Evolutionary conservation across 148 eudicot species (phyloP).

Genomic region (Camellia granthamiana): DNA sequence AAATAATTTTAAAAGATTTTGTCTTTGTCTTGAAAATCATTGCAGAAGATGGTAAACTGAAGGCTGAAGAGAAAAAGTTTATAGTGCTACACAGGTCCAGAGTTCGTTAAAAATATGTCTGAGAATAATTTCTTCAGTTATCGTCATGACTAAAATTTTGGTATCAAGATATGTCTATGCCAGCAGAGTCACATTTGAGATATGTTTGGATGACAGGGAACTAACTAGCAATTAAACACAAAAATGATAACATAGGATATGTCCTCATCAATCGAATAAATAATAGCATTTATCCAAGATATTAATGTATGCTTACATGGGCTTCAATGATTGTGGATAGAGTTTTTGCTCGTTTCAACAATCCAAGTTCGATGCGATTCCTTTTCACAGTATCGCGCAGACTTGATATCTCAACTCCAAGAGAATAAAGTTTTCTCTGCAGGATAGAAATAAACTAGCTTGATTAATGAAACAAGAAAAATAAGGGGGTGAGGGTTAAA

Average conservation of each 20-base stretch:
- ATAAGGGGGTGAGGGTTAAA: not conserved
- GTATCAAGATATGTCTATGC: too few relatives aligned
- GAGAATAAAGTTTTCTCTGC: constrained; percentile 53
- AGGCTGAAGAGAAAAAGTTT: not conserved
- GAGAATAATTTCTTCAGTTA: too few relatives aligned
- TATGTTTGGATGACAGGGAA: not conserved
- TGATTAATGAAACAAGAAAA: not conserved
- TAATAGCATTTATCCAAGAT: too few relatives aligned
- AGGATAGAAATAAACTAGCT: not conserved
- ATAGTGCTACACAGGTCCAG: too few relatives aligned
- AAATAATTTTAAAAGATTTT: too few relatives aligned
- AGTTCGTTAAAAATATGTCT: too few relatives aligned
- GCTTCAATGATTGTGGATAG: constrained; percentile 48
- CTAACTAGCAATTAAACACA: not conserved
- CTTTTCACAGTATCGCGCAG: constrained; percentile 47
- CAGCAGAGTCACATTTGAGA: not conserved
- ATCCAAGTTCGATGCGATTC: constrained; percentile 55
- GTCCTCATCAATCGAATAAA: too few relatives aligned
- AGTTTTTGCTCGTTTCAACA: constrained; percentile 35
- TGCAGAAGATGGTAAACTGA: not conserved
- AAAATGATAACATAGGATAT: not conserved
- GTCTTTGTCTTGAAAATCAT: not conserved
- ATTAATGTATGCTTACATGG: constrained; percentile 44
- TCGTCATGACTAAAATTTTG: too few relatives aligned
- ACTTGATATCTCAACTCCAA: constrained; percentile 54